Evolutionary conservation across 1,284 basidiomycete genomes (phyloP).

Genomic region (Naganishia liquefaciens): DNA sequence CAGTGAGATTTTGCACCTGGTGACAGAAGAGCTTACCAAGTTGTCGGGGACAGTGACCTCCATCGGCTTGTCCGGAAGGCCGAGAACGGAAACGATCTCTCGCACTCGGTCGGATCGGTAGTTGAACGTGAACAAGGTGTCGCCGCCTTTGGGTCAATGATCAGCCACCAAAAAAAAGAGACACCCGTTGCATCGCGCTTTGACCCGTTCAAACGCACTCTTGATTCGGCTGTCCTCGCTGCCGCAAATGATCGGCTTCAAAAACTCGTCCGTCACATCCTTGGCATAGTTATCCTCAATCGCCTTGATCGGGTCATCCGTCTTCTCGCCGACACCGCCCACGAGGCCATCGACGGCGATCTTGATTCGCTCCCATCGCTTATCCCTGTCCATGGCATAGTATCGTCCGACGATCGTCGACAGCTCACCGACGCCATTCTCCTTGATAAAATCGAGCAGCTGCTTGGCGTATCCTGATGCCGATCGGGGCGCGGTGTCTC

Average conservation of each 20-base stretch:
- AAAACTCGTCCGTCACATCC: slow-evolving; percentile 85
- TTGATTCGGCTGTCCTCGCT: slow-evolving; percentile 76
- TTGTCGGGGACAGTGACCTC: slow-evolving; percentile 78
- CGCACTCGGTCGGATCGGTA: slow-evolving; percentile 92
- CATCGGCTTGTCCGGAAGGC: slow-evolving; percentile 76
- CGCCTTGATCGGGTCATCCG: slow-evolving; percentile 64
- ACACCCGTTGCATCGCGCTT: slow-evolving; percentile 23
- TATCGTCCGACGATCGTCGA: slow-evolving; percentile 82
- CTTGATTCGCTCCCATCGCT: slow-evolving; percentile 89
- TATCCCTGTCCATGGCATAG: slow-evolving; percentile 94
- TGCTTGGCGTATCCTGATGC: slow-evolving; percentile 71
- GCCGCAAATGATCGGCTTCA: slow-evolving; percentile 86
- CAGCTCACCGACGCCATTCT: slow-evolving; percentile 63
- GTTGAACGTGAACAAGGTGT: slow-evolving; percentile 91
- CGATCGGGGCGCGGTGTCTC: slow-evolving; percentile 83
- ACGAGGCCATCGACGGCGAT: slow-evolving; percentile 80
- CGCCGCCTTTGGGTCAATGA: slow-evolving; percentile 55
- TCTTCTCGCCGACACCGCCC: slow-evolving; percentile 68
- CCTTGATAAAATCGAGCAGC: slow-evolving; percentile 72
- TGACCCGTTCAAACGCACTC: slow-evolving; percentile 56
- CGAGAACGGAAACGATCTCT: slow-evolving; percentile 77
- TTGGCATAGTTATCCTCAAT: slow-evolving; percentile 74
- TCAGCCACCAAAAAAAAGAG: too few species aligned
- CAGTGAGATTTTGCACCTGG: background rate
- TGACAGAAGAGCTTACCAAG: slow-evolving; percentile 59